Base-by-base conservation (phyloP, 768 basidiomycete species). In the Lactarius tabidus region DNA sequence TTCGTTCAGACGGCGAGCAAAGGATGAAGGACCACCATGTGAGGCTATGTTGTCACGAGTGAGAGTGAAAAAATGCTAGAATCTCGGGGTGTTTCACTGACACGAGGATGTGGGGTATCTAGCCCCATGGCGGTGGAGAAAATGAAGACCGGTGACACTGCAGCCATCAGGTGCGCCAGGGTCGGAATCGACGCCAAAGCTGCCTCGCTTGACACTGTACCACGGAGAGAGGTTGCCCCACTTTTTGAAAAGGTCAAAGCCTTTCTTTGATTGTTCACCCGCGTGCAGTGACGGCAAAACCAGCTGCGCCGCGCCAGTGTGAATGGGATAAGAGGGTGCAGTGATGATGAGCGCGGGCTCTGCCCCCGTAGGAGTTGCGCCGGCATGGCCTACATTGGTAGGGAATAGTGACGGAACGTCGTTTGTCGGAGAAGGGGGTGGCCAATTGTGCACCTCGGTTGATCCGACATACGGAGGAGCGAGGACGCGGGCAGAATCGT, bases 221-320 rank as follows among this genome's bases (percentile, higher is more conserved):
- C 92, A 94, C 14, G 92, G 92, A 1, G 88, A 88, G 48, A 92
- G 74, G 71, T 93, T 93, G 1, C 92, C 92, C 92, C 92, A 94
- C 51, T 84, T 82, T 72, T 80, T 83, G 75, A 93, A 85, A 52
- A 93, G 70, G 71, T 88, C 83, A 69, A 91, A 93, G 12, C 77
- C 72, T 10, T 74, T 67, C 68, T 66, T 54, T 69, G 70, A n/a
- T 66, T 70, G 31, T 63, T 57, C 52, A 48, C 57, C 38, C 62
- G 66, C 29, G 60, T 45, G 51, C 66, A 81, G 64, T 4, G 77
- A 68, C 1, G 89, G 86, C n/a, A 74, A 75, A 35, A 91, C 79
- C 53, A 92, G 82, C 55, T 85, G 79, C 3, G 87, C 79, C 2
- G 86, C 85, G 12, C 85, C 89, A 0, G 86, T 85, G 60, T 93